Evolutionary conservation across 2,329 filamentous ascomycete genomes (phyloP).

Genomic region (Saccharata proteae): DNA sequence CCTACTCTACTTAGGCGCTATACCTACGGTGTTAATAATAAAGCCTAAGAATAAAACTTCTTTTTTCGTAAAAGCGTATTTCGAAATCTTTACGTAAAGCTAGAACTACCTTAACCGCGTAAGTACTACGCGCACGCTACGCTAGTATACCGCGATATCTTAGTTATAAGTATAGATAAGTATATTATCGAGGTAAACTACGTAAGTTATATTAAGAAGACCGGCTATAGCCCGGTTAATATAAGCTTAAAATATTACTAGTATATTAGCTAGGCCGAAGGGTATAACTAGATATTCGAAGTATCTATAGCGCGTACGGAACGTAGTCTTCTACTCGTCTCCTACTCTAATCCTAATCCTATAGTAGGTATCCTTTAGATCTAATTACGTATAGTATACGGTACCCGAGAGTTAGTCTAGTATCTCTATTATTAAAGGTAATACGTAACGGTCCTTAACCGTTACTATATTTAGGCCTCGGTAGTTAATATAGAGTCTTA

Average conservation of each 20-base stretch:
- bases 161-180: slow-evolving; percentile 7
- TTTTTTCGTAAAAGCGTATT: slow-evolving; percentile 4
- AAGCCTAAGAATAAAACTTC: slow-evolving; percentile 4
- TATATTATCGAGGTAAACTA: slow-evolving; percentile 10
- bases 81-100: slow-evolving; percentile 5
- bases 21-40: slow-evolving; percentile 3
- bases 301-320: slow-evolving; percentile 12
- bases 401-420: neutral
- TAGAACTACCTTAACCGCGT: slow-evolving; percentile 1
- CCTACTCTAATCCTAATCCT: neutral
- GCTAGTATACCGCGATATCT: neutral
- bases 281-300: slow-evolving; percentile 16
- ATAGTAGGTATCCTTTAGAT: neutral
- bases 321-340: slow-evolving; percentile 9
- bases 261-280: slow-evolving; percentile 14
- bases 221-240: slow-evolving; percentile 12
- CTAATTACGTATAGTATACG: neutral
- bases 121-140: neutral
- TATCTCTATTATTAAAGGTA: neutral
- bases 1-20: slow-evolving; percentile 1
- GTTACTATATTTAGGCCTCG: neutral
- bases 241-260: slow-evolving; percentile 11
- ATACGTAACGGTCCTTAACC: neutral
- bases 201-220: slow-evolving; percentile 10
- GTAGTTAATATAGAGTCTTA: neutral